Percentiles rank a stretch among this genome's conserved stretches.
Evolutionary conservation across 164 flowering plant species (phyloP).

Genomic region (Amborella trichopoda): DNA sequence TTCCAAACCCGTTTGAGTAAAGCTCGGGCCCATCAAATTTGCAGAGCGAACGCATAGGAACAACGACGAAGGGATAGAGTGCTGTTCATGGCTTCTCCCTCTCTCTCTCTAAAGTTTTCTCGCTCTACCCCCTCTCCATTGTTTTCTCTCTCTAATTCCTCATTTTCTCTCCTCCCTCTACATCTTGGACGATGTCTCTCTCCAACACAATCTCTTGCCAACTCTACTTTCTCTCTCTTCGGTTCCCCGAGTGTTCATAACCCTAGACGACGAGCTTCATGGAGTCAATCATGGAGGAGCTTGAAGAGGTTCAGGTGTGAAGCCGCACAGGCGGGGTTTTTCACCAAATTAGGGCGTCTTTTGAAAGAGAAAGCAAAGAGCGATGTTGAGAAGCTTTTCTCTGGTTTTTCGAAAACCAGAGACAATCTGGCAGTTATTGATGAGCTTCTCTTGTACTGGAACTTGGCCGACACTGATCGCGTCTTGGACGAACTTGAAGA

Average conservation of each 20-base stretch:
- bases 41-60: too few relatives aligned
- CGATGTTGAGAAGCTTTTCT: conserved; percentile 80
- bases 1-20: too few relatives aligned
- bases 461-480: conserved; percentile 83
- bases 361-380: conserved; percentile 91
- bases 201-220: not conserved
- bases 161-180: not conserved
- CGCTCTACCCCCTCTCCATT: too few relatives aligned
- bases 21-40: too few relatives aligned
- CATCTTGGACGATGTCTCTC: not conserved
- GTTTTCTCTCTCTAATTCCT: not conserved
- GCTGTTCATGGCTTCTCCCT: too few relatives aligned
- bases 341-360: conserved; percentile 70
- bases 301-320: conserved; percentile 40
- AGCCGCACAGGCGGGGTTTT: conserved; percentile 79
- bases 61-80: too few relatives aligned
- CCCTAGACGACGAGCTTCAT: not conserved
- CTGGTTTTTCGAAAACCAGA: conserved; percentile 87
- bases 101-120: too few relatives aligned
- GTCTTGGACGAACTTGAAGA: conserved; percentile 94
- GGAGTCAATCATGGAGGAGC: not conserved
- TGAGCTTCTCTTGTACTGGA: conserved; percentile 88
- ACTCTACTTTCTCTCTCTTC: not conserved
- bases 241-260: not conserved
- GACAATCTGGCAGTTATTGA: conserved; percentile 88